Percentiles rank a stretch among this genome's conserved stretches.
Evolutionary conservation across 2,329 filamentous ascomycete genomes (phyloP).

Genomic region (Xylaria sp.): DNA sequence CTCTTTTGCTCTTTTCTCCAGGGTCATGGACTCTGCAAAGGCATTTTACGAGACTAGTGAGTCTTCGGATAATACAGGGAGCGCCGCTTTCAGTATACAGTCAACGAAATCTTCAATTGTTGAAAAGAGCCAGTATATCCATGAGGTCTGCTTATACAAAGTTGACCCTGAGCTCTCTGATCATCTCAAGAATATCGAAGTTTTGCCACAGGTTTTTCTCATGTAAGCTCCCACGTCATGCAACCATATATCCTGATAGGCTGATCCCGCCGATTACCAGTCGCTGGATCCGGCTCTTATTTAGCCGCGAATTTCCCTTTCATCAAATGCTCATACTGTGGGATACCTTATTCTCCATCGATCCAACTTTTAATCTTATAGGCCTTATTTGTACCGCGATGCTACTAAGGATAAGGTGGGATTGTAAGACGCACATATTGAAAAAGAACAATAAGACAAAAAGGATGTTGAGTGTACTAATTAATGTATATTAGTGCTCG

Average conservation of each 20-base stretch:
- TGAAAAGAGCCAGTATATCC: conserved; percentile 84
- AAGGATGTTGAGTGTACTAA: conserved; percentile 43
- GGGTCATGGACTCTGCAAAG: conserved; percentile 88
- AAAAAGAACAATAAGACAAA: not conserved
- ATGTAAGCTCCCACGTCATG: conserved; percentile 68
- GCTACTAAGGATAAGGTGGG: conserved; percentile 91
- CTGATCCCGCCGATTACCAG: conserved; percentile 54
- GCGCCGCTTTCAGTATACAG: conserved; percentile 49
- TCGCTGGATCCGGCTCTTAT: conserved; percentile 92
- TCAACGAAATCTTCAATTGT: conserved; percentile 75
- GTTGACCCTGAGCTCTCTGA: conserved; percentile 84
- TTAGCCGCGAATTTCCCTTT: conserved; percentile 93
- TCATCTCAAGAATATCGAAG: conserved; percentile 84
- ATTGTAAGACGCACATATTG: conserved; percentile 63
- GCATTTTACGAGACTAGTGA: conserved; percentile 82
- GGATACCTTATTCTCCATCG: conserved; percentile 91
- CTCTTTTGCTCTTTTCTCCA: conserved; percentile 84
- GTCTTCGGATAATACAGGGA: conserved; percentile 42
- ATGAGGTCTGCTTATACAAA: conserved; percentile 80
- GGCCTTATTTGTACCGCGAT: conserved; percentile 94
- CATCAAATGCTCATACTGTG: conserved; percentile 85
- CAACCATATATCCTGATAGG: not conserved
- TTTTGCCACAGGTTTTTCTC: conserved; percentile 95
- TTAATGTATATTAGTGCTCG: conserved; percentile 69
- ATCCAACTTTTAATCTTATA: conserved; percentile 80